Conservation (phyloP, 257 asterid genomes). For the Prunella vulgaris region DNA sequence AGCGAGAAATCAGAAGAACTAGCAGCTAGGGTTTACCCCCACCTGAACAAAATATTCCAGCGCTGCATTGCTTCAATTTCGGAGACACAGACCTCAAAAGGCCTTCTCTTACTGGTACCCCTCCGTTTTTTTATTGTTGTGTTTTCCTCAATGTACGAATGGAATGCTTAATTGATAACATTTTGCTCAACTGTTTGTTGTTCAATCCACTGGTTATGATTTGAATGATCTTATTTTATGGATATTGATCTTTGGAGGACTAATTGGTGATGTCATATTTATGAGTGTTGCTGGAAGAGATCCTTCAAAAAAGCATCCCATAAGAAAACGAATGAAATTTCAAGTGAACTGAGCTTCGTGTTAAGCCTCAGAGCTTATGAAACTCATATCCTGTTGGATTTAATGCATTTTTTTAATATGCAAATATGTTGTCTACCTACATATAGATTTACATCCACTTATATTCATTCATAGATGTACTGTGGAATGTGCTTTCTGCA, state of each 20-base stretch:
- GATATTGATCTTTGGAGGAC: background rate
- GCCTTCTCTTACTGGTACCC: slow-evolving; percentile 74
- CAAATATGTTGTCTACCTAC: background rate
- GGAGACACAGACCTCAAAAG: slow-evolving; percentile 61
- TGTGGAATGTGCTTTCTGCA: background rate
- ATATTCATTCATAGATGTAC: background rate
- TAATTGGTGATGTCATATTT: background rate
- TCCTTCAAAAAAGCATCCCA: background rate
- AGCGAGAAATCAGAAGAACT: slow-evolving; percentile 72
- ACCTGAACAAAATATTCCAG: slow-evolving; percentile 75
- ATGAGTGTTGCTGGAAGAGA: background rate
- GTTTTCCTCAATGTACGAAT: background rate
- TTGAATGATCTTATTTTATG: background rate
- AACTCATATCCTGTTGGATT: background rate
- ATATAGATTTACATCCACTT: background rate
- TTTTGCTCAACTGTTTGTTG: slow-evolving; percentile 5
- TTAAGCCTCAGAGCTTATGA: background rate
- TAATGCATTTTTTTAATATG: background rate
- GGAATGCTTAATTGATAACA: background rate
- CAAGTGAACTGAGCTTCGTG: background rate
- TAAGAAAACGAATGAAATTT: background rate
- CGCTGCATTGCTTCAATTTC: slow-evolving; percentile 70
- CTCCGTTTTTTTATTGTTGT: background rate
- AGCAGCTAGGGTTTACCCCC: slow-evolving; percentile 78
- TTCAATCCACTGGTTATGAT: background rate